Percentiles rank a stretch among this genome's conserved stretches.
Evolutionary conservation across 2,329 filamentous ascomycete genomes (phyloP).

Genomic region (Chaetothyriales sp.): DNA sequence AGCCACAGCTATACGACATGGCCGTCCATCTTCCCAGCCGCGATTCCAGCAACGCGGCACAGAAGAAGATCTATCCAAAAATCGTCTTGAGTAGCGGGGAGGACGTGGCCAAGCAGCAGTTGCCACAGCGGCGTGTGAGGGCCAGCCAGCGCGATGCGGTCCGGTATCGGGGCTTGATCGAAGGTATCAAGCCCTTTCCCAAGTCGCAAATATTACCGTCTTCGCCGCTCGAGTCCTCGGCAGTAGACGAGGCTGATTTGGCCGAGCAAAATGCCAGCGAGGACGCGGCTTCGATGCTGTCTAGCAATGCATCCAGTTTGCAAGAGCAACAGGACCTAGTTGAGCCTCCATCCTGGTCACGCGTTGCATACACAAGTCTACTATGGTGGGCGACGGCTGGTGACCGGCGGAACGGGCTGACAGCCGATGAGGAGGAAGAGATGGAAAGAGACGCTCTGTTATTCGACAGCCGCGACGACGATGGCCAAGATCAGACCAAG

Average conservation of each 20-base stretch:
- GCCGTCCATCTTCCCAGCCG: constrained; percentile 64
- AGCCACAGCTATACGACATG: constrained; percentile 76
- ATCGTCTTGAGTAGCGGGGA: constrained; percentile 45
- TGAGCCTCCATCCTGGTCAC: constrained; percentile 46
- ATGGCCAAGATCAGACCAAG: constrained; percentile 23
- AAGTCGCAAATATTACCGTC: not conserved
- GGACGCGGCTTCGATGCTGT: constrained; percentile 23
- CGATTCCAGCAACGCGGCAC: constrained; percentile 41
- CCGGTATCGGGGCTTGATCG: constrained; percentile 57
- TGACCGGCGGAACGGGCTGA: constrained; percentile 41
- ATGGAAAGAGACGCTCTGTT: constrained; percentile 32
- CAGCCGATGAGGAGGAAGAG: constrained; percentile 40
- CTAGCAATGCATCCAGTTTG: constrained; percentile 22
- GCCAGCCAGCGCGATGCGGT: constrained; percentile 84
- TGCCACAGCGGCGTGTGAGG: constrained; percentile 53
- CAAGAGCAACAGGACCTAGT: constrained; percentile 34
- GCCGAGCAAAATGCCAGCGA: constrained; percentile 24
- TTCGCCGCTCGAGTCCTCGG: constrained; percentile 4
- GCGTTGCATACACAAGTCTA: constrained; percentile 48
- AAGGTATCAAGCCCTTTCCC: constrained; percentile 37
- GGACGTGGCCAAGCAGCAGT: constrained; percentile 11
- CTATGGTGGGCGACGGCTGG: constrained; percentile 57
- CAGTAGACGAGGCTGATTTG: constrained; percentile 6
- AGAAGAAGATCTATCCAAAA: constrained; percentile 57
- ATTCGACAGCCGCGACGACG: constrained; percentile 26